Base-by-base conservation (phyloP, 306 rosid genomes). In the Phaseolus lunatus region DNA sequence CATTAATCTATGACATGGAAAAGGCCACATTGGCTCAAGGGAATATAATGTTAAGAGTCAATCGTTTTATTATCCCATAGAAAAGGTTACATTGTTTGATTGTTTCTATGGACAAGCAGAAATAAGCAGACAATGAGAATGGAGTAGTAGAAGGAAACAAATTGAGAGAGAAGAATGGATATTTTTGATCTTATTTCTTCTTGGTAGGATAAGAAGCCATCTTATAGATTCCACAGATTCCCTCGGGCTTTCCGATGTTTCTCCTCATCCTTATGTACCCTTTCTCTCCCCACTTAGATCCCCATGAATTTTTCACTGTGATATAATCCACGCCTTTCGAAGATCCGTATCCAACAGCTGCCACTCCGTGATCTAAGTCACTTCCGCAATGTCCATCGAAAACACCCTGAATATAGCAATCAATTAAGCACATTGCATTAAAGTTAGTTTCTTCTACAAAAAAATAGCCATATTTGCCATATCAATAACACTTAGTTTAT, bases 121-220 rank as follows among this genome's bases (percentile, higher is more conserved):
- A 58, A 22, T 54, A 27, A 61, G 18, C 12, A 74, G 54, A 59
- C 52, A 67, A 12, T 39, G 31, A 69, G 59, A 81, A 69, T 24
- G 24, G 7, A 69, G 18, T 18, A 16, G 48, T 20, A 27, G 18
- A 63, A 27, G 22, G 29, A n/a, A 70, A 70, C 6, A 16, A 50
- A 69, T 41, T n/a, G 7, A 66, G 54, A 15, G 61, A 67, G n/a
- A 69, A 67, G 16, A 20, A n/a, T 16, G 31, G 10, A 9, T 14
- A 4, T 12, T 12, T 9, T 43, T 3, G 1, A 27, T 49, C 19
- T 84, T 75, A 85, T 7, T 82, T 86, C 56, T 82, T 87, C 83
- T 92, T 95, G 69, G 96, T 89, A 37, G 96, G 97, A 89, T 86
- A 92, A 65, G 99, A 95, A 77, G 96, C 92, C 96, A 92, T 88